These are phyloP conservation scores for Phytophthora europaea DNA, from an alignment of 352 stramenopile genomes.

Conservation along the genomic window DNA sequence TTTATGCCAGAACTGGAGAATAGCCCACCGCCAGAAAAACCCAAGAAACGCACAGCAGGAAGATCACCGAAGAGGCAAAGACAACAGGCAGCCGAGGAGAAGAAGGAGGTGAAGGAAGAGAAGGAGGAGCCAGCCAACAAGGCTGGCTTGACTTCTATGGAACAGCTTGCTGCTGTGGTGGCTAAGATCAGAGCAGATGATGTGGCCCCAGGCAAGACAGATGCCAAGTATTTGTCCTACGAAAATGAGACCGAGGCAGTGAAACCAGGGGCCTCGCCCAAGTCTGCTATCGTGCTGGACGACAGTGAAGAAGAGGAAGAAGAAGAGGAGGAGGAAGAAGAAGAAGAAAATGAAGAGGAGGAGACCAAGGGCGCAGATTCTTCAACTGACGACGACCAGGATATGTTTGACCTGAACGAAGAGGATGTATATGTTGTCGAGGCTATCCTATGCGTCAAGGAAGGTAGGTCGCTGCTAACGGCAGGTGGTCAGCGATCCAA, in stretches of 20 bases:
- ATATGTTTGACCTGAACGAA: slow-evolving; percentile 77
- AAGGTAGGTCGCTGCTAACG: slow-evolving; percentile 54
- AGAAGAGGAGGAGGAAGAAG: slow-evolving; percentile 35
- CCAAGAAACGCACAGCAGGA: slow-evolving; percentile 24
- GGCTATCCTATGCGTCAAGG: slow-evolving; percentile 76
- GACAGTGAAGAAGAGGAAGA: slow-evolving; percentile 57
- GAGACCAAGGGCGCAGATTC: slow-evolving; percentile 48
- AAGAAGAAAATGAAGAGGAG: slow-evolving; percentile 32
- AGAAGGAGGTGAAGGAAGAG: slow-evolving; percentile 9
- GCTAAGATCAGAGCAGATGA: slow-evolving; percentile 48
- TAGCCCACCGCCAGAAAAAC: slow-evolving; percentile 16
- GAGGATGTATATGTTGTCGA: slow-evolving; percentile 83
- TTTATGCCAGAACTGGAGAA: slow-evolving; percentile 38
- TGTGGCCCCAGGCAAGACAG: slow-evolving; percentile 9
- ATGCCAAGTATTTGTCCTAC: slow-evolving; percentile 47
- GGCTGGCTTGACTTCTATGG: slow-evolving; percentile 22
- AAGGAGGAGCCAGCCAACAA: slow-evolving; percentile 11
- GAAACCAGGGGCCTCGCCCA: slow-evolving; percentile 43
- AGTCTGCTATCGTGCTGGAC: slow-evolving; percentile 66
- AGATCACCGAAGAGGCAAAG: slow-evolving; percentile 21
- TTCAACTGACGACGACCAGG: slow-evolving; percentile 73
- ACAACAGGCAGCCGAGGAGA: slow-evolving; percentile 14
- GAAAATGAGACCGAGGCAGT: slow-evolving; percentile 18
- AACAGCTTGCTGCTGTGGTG: slow-evolving; percentile 37
- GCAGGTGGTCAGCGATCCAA: slow-evolving; percentile 45